Evolutionary conservation across 495 filamentous ascomycete genomes (phyloP), one percentile per base, ranked within the genome.

Genomic region (Tuber indicum): DNA sequence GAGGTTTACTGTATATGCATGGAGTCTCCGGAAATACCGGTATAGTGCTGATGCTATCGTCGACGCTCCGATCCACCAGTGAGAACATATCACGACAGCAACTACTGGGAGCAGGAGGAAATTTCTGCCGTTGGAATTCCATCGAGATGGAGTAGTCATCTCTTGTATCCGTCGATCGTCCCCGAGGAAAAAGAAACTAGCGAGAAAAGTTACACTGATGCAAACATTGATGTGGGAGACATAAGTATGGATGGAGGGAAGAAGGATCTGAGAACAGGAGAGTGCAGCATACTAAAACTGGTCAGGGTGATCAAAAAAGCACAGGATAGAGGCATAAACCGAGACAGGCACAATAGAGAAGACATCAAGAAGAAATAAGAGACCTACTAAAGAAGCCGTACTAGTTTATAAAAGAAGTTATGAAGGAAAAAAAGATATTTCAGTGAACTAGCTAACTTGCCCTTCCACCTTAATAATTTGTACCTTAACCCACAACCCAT

Each of bases 381-480:
- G 74, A 80, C 78, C 78, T 71, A 72, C 77, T 74, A 74, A 66
- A 79, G 77, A 74, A 78, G 72, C 72, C 73, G 77, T 80, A 80
- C 79, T 80, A 80, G 77, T 80, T 80, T 80, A 80, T 80, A 80
- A 79, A 78, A 77, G 71, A 47, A 69, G 73, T 80, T 72, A 72
- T 74, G 75, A 73, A 80, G 62, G 78, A 80, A 80, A 74, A 80
- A 80, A 80, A 80, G 73, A 80, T 76, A 80, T 80, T 80, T 80
- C 78, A 77, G 73, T 76, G 78, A 77, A 76, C 77, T 70, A 79
- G 79, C 78, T 72, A 74, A 81, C 74, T 81, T 76, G 66, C 70
- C 74, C 45, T 70, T 80, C 72, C 72, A 36, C 71, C 36, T n/a
- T 6, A 42, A 46, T 45, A 23, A 32, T 79, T 79, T 76, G 74